Evolutionary conservation across 2,329 filamentous ascomycete genomes (phyloP), one percentile per base, ranked within the genome.

Genomic region (Knoxdaviesia capensis): DNA sequence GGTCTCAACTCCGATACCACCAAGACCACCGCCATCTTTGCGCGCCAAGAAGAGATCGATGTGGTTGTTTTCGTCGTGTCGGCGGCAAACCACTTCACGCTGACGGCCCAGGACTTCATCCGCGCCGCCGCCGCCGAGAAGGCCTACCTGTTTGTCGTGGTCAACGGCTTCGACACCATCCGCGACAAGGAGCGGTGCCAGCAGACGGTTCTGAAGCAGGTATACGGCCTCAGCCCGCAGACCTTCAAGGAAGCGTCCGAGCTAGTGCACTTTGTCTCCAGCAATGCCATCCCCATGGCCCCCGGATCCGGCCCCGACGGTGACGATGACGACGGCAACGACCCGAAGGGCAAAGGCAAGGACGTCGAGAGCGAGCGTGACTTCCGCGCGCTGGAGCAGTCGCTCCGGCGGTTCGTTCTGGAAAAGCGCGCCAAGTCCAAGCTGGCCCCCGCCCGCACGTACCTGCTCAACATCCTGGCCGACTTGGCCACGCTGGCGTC

Each of bases 41-140:
- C 90, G 29, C 72, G 90, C 44, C 90, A 98, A 55, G 90, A 98
- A 58, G 90, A 98, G 60, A 98, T 98, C 48, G 90, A 98, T 52
- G 90, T 98, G 0, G 90, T 98, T 1, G 87, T 98, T 0, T 98
- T 98, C 52, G 90, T 98, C 33, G 90, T 98, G 5, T 94, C 87
- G 7, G 90, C 90, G 3, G 86, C 88, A 30, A 98, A 98, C 50
- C 90, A 98, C 59, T 96, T 98, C 55, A 98, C 90, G 0, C 76
- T 93, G 43, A 94, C 90, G 1, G 87, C 90, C n/a, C 92, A 83
- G 59, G 90, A 98, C 52, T 98, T 98, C 54, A 94, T 98, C 47
- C 82, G 83, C 67, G 88, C 88, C 41, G 90, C 90, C 2, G 90
- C 90, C 1, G 77, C 88, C 36, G 90, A 98, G 55, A 98, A 98